Evolutionary conservation across 2,329 filamentous ascomycete species (phyloP), one percentile per base, ranked within the genome.

Genomic region (Gnomoniopsis sp.): DNA sequence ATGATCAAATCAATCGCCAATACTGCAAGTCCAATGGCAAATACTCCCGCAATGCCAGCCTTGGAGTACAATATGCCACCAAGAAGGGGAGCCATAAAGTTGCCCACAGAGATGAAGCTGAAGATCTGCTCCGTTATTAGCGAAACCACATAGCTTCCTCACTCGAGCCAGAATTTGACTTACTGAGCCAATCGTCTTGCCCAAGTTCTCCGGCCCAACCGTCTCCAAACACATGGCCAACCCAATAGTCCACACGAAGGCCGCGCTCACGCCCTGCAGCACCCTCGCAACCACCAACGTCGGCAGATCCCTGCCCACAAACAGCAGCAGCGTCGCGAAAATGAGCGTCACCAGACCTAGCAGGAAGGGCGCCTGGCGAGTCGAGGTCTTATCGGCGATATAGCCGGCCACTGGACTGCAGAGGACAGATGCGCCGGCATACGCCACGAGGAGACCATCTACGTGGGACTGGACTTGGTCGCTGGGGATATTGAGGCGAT

Each of bases 61-160:
- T 81, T 81, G 30, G 81, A 75, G 66, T 88, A 88, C 1, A 88
- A 68, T 0, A 86, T 65, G 0, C 86, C 86, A 3, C 86, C 86
- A 0, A 86, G 69, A 0, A 85, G 74, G 0, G 86, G 86, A 0
- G 83, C 78, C 17, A 81, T 71, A 6, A 88, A 70, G 46, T 79
- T 78, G 0, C 84, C 85, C 0, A 84, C 74, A 0, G 80, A 81
- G 53, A 86, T 80, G 61, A 87, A 80, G 60, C 80, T 81, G 68
- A 84, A 85, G 8, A 86, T 81, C 70, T 78, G 55, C 0, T 3
- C 15, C 4, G 6, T 33, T 21, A 60, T 58, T 60, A 64, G 30
- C 21, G 2, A 41, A 41, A 41, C 12, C 14, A 4, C 36, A 11
- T 11, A 41, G 12, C 1, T 6, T 19, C 7, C 26, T 21, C 19